Base-by-base conservation (phyloP, 2,329 filamentous ascomycete species). In the Westerdykella aurantiaca region DNA sequence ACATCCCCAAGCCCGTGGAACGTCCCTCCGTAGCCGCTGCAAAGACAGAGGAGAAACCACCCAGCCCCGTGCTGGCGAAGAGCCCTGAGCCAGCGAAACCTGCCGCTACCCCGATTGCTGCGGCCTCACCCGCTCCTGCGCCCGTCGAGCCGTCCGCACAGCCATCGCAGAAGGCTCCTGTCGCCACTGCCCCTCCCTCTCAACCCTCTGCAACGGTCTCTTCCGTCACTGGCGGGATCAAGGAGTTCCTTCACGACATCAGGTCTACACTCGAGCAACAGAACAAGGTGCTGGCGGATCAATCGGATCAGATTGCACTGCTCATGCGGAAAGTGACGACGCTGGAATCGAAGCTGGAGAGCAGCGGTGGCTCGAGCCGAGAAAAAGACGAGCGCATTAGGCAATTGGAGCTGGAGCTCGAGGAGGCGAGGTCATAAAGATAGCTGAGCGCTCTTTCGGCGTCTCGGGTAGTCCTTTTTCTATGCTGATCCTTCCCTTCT, bases 191-290 rank as follows among this genome's bases (percentile, higher is more conserved):
- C 7, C 48, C 64, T 37, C 56, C 64, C 35, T 60, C 66, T 18
- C 59, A 73, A 2, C 45, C 57, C 3, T 43, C 57, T n/a, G 63
- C 69, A 13, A 61, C 60, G 25, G 69, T 72, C 29, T 66, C 69
- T 23, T 62, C 65, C 12, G 72, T 73, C 2, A 71, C 75, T 2
- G 76, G 75, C 34, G 71, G 72, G 6, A 73, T 88, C 11, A 81
- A 84, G 57, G 73, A 80, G 23, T 81, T 83, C 5, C 77, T 95
- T 35, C 74, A 79, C 31, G 79, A 90, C 58, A 93, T 95, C 70
- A 91, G 87, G 69, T 72, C 78, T 43, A 72, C 93, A 55, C 74
- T 96, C 29, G 81, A 87, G 64, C 77, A 79, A 51, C 89, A 95
- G 70, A 87, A 80, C 43, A 81, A 80, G 72, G 81, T 88, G 52